Evolutionary conservation across 768 basidiomycete species (phyloP), one percentile per base, ranked within the genome.

Genomic region (Crassisporium funariophilum): DNA sequence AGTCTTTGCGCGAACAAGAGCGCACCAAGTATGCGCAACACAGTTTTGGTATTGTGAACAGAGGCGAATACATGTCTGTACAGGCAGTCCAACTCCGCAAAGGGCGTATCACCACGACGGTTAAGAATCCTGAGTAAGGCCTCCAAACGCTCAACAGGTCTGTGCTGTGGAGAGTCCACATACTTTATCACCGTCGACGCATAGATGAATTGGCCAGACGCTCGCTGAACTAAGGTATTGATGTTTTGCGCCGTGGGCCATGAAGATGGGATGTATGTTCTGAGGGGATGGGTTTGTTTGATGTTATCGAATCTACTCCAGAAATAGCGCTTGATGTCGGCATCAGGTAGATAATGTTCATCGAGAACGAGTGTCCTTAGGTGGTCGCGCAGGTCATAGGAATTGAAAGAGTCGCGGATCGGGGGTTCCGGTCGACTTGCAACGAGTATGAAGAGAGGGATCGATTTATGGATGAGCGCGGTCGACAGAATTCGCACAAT

Each of bases 171-270:
- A 8, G 55, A 56, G 27, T 63, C 60, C 27, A 68, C 50, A 40
- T 62, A 64, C 36, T 54, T 56, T 25, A 65, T 56, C 8, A 64
- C 59, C 2, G 63, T 59, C 1, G 56, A 53, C 1, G 64, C 61
- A 41, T 66, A 68, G 6, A 63, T 57, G 31, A 58, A 68, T 27
- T 63, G 61, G 0, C 66, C 66, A 1, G 57, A 52, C 10, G 63
- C 53, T 9, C 56, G 52, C 22, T 55, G 52, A 4, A 58, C 57
- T 5, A 62, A 48, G 6, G 42, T 36, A 17, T 55, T 46, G 9
- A 62, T 53, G 27, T 49, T 49, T 12, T 52, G 48, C 0, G 48
- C 19, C 1, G 55, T 47, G 0, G 62, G 62, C 62, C 62, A 64
- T 5, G 38, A n/a, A 4, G 47, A 5, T 1, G 61, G 59, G 27